These are phyloP conservation scores for Cryptococcus amylolentus DNA, from an alignment of 1,284 basidiomycete species.

Conservation along the genomic window DNA sequence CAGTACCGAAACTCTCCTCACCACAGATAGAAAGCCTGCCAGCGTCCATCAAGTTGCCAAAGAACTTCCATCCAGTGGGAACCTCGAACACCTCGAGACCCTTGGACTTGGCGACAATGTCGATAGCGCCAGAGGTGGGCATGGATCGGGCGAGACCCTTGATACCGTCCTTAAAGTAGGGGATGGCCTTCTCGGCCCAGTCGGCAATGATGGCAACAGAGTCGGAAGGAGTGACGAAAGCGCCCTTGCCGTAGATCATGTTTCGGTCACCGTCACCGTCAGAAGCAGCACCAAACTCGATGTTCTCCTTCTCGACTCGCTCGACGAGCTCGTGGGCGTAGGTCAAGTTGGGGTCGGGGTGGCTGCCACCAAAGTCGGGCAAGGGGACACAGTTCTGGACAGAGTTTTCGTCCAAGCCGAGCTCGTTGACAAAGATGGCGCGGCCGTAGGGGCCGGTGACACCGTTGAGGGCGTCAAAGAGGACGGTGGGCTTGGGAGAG, in stretches of 20 bases:
- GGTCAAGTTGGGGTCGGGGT: conserved; percentile 97
- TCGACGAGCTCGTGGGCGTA: conserved; percentile 95
- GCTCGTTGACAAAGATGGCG: conserved; percentile 78
- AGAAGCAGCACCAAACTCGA: conserved; percentile 91
- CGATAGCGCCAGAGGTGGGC: conserved; percentile 96
- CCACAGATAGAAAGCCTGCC: conserved; percentile 95
- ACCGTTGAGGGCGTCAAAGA: conserved; percentile 95
- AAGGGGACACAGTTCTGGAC: conserved; percentile 88
- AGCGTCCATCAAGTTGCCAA: conserved; percentile 99
- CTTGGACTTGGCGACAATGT: conserved; percentile 91
- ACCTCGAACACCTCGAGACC: conserved; percentile 94
- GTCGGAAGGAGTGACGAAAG: conserved; percentile 96
- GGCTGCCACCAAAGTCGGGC: conserved; percentile 94
- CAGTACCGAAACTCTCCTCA: conserved; percentile 98
- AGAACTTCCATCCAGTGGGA: conserved; percentile 98
- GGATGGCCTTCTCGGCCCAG: conserved; percentile 87
- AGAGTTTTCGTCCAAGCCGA: conserved; percentile 74
- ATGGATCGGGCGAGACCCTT: conserved; percentile 95
- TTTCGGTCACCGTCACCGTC: conserved; percentile 98
- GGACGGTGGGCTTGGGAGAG: conserved; percentile 67
- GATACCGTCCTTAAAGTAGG: conserved; percentile 90
- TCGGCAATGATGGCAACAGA: conserved; percentile 98
- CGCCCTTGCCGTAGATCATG: conserved; percentile 99
- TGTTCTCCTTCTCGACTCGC: conserved; percentile 78
- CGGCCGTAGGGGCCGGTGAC: conserved; percentile 96